These are phyloP conservation scores for Coemansia erecta DNA, from an alignment of 192 early-diverging fungal species.

Conservation along the genomic window DNA sequence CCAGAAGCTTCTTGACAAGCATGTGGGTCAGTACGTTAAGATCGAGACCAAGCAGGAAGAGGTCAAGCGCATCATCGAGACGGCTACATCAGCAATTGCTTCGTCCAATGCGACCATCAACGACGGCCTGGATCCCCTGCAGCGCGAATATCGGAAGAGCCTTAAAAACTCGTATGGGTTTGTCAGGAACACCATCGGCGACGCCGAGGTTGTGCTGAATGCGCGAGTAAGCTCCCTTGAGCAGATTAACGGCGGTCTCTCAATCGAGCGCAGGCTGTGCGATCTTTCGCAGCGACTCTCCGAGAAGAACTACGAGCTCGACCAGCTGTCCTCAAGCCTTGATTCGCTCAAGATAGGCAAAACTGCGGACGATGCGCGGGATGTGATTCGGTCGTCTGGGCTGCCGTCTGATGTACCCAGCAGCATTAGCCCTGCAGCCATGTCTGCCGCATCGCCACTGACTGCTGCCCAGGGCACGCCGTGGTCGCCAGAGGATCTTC, in stretches of 20 bases:
- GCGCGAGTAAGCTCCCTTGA: conserved; percentile 17
- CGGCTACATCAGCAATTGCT: conserved; percentile 10
- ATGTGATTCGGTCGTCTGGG: conserved; percentile 1
- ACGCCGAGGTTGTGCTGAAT: conserved; percentile 30
- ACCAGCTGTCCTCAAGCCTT: conserved; percentile 30
- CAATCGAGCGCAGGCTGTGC: conserved; percentile 50
- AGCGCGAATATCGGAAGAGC: conserved; percentile 41
- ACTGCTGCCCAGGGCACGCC: conserved; percentile 40
- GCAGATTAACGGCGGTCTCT: conserved; percentile 14
- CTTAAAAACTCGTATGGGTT: conserved; percentile 18
- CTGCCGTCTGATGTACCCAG: neutral
- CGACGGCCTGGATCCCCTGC: conserved; percentile 36
- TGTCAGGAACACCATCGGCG: conserved; percentile 14
- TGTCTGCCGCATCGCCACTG: neutral
- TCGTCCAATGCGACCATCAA: conserved; percentile 18
- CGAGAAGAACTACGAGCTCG: conserved; percentile 52
- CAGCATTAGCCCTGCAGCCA: neutral
- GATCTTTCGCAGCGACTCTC: conserved; percentile 37
- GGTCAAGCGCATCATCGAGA: conserved; percentile 27
- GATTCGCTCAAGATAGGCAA: conserved; percentile 16
- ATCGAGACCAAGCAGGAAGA: conserved; percentile 46
- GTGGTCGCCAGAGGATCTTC: conserved; percentile 30
- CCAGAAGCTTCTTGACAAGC: conserved; percentile 27
- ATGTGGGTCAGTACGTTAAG: conserved; percentile 21
- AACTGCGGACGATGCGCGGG: neutral